These are phyloP conservation scores for Sphaerobolus stellatus DNA, from an alignment of 1,284 basidiomycete species.

Conservation along the genomic window DNA sequence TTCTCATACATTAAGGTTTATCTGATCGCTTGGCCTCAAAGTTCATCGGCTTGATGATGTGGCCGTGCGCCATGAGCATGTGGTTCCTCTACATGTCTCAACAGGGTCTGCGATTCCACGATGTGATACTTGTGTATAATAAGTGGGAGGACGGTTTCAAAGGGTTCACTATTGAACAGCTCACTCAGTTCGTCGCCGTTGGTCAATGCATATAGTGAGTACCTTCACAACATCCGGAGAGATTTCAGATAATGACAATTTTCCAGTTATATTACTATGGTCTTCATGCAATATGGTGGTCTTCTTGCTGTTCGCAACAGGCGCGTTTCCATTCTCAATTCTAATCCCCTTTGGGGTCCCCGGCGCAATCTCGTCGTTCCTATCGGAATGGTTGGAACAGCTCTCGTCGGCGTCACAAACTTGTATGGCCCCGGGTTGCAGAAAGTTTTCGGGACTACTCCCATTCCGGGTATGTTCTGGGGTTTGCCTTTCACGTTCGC, in stretches of 20 bases:
- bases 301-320: slow-evolving; percentile 37
- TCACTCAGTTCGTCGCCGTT: slow-evolving; percentile 31
- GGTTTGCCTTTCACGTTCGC: slow-evolving; percentile 47
- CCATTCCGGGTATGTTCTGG: slow-evolving; percentile 49
- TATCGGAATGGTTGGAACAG: slow-evolving; percentile 37
- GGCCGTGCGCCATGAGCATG: slow-evolving; percentile 45
- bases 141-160: slow-evolving; percentile 35
- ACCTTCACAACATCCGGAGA: slow-evolving; percentile 1
- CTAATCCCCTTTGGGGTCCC: not conserved
- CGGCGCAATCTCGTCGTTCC: not conserved
- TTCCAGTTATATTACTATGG: slow-evolving; percentile 10
- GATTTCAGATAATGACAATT: too few species aligned
- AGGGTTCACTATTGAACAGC: slow-evolving; percentile 27
- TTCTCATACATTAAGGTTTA: not conserved
- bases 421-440: slow-evolving; percentile 46
- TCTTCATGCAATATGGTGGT: slow-evolving; percentile 34
- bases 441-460: slow-evolving; percentile 51
- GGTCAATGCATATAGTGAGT: slow-evolving; percentile 47
- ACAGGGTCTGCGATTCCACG: slow-evolving; percentile 36
- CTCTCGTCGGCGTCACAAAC: slow-evolving; percentile 39
- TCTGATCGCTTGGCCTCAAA: slow-evolving; percentile 16
- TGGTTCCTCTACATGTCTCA: slow-evolving; percentile 40
- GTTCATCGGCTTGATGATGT: slow-evolving; percentile 48
- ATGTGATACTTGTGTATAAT: slow-evolving; percentile 42
- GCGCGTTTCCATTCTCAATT: slow-evolving; percentile 13